Conservation (phyloP, 176 grass and related monocot species). For the Thinopyrum elongatum region DNA sequence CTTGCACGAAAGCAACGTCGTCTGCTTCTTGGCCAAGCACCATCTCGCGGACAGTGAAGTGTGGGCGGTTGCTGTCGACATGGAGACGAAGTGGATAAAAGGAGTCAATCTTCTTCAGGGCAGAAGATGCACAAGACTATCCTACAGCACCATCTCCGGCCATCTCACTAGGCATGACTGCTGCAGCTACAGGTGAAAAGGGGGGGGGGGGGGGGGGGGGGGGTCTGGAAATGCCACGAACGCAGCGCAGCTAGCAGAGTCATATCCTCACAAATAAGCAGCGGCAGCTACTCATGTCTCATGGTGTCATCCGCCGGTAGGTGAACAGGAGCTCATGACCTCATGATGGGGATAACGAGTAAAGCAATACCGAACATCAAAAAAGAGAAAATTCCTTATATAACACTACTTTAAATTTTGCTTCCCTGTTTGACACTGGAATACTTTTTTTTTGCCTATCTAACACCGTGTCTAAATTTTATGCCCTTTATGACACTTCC, state of each 20-base stretch:
- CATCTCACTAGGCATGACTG: background rate
- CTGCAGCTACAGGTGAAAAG: background rate
- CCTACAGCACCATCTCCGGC: background rate
- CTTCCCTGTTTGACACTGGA: too few relatives aligned
- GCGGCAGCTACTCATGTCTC: background rate
- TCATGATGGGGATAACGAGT: background rate
- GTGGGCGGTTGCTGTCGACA: background rate
- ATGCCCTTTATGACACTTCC: too few relatives aligned
- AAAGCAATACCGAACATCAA: too few relatives aligned
- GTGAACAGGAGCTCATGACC: background rate
- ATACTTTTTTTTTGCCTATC: too few relatives aligned
- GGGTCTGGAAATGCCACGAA: background rate
- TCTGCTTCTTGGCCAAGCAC: background rate
- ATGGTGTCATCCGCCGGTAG: background rate
- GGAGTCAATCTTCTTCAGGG: background rate
- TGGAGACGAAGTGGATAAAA: background rate
- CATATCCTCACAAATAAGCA: background rate
- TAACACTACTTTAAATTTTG: too few relatives aligned
- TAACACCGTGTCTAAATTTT: too few relatives aligned
- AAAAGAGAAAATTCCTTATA: too few relatives aligned
- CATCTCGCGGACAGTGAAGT: background rate
- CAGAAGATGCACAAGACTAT: background rate
- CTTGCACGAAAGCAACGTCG: background rate
- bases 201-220: too few relatives aligned
- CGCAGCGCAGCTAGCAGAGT: background rate